A percentile compares a stretch with the other conserved stretches of the same genome.
phyloP scores from a whole-genome alignment of 2,329 filamentous ascomycete genomes.

The Diaporthe helianthi region DNA sequence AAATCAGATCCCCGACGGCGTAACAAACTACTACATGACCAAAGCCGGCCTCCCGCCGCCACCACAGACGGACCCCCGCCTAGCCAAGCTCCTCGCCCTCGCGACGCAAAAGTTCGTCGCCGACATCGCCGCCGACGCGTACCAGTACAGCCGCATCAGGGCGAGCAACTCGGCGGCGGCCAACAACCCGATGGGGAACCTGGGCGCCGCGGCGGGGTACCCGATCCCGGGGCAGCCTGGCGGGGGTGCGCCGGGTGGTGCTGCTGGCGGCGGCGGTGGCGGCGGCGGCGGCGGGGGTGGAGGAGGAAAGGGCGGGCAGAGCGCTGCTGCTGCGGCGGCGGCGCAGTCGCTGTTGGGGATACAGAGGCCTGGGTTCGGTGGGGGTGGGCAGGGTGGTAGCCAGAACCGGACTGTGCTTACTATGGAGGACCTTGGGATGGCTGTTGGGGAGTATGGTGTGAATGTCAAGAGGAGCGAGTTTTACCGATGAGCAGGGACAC shows the following conservation, averaged over 20 bases:
- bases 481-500: constrained; percentile 69
- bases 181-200: constrained; percentile 89
- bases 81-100: constrained; percentile 91
- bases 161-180: constrained; percentile 86
- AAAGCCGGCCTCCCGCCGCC: constrained; percentile 93
- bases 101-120: constrained; percentile 99
- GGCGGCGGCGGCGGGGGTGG: constrained; percentile 19
- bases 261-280: background rate
- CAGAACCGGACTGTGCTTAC: constrained; percentile 94
- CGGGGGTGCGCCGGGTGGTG: constrained; percentile 34
- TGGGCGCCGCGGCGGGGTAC: constrained; percentile 77
- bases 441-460: constrained; percentile 95
- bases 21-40: constrained; percentile 97
- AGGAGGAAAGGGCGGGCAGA: constrained; percentile 53
- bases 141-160: constrained; percentile 95
- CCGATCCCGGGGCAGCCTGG: constrained; percentile 67
- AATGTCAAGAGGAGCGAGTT: constrained; percentile 98
- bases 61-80: constrained; percentile 85
- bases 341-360: constrained; percentile 65
- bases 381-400: constrained; percentile 85
- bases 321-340: constrained; percentile 17
- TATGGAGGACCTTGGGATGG: constrained; percentile 99
- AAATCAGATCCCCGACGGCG: constrained; percentile 90
- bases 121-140: constrained; percentile 95
- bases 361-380: constrained; percentile 81